Base-by-base conservation (phyloP, 2,329 filamentous ascomycete species). In the Mycosphaerelloides madeirae region DNA sequence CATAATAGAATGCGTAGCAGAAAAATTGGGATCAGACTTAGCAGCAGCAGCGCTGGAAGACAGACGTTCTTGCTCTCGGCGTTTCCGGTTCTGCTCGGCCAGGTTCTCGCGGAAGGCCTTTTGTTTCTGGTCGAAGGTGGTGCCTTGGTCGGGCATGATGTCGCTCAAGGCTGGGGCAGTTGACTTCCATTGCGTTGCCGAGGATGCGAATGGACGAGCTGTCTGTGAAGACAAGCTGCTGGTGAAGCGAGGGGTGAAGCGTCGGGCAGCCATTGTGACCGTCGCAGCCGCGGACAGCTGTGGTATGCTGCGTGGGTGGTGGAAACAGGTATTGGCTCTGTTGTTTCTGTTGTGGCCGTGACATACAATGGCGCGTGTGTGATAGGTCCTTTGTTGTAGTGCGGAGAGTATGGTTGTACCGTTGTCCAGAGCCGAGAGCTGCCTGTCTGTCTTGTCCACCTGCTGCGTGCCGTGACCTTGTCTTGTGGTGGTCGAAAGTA, bases 61-160 rank as follows among this genome's bases (percentile, higher is more conserved):
- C 81, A 79, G 70, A 95, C 89, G 90, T 77, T 89, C 85, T 83
- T 87, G 83, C 75, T 81, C 75, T 69, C 84, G 80, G 71, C 86
- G 85, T 68, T 75, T 76, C 74, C 84, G 85, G 70, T 86, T 82
- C 65, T 81, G 82, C 69, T 84, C 79, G 59, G 82, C 78, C 60
- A 95, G 74, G 66, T 85, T 80, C 68, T 90, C 83, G 65, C 93
- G 85, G 72, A 96, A 97, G 62, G 83, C 77, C 68, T 84, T 84
- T 73, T 95, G 90, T 68, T 85, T 87, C 61, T 77, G 72, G 65
- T 86, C 87, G 77, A 97, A 98, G 44, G 77, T 74, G 41, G 82
- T 75, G 54, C 86, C 83, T 50, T 80, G 80, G 52, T 85, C 75
- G 38, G 83, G 79, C 35, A 76, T 84, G 73, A 98, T 81, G 69